These are phyloP conservation scores for Vitis riparia DNA, from an alignment of 164 flowering plant species.

Conservation along the genomic window DNA sequence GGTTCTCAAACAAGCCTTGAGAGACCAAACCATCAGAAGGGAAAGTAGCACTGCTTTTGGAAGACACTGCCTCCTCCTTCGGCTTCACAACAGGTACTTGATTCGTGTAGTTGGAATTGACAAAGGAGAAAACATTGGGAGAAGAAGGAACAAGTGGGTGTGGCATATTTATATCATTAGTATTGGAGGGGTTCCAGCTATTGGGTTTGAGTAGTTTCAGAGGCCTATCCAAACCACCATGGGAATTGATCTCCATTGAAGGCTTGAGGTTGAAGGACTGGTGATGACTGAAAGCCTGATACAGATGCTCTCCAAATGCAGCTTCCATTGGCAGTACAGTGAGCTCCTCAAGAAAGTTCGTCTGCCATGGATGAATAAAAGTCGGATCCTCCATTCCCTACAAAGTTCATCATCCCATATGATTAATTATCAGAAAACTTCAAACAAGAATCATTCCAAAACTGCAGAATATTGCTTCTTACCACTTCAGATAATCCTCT, in stretches of 20 bases:
- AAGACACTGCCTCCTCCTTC: constrained; percentile 40
- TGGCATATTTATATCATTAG: constrained; percentile 14
- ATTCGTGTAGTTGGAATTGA: constrained; percentile 25
- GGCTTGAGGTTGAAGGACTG: constrained; percentile 20
- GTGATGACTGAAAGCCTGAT: constrained; percentile 29
- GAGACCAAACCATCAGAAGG: constrained; percentile 32
- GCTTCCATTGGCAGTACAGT: constrained; percentile 36
- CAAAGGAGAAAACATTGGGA: constrained; percentile 31
- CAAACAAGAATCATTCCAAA: too few species aligned
- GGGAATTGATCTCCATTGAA: constrained; percentile 18
- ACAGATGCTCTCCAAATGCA: constrained; percentile 44
- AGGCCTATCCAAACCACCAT: constrained; percentile 31
- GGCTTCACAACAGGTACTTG: constrained; percentile 36
- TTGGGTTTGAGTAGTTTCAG: constrained; percentile 45
- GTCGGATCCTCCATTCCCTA: constrained; percentile 59
- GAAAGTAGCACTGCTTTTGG: constrained; percentile 12
- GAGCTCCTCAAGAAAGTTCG: constrained; percentile 46
- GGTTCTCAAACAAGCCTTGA: constrained; percentile 32
- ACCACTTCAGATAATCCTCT: constrained; percentile 47
- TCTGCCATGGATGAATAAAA: constrained; percentile 42
- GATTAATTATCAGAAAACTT: neutral
- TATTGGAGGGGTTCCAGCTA: constrained; percentile 43
- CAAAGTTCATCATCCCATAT: neutral
- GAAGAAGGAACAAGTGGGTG: constrained; percentile 26
- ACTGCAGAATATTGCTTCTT: neutral